Evolutionary conservation across 345 rosid genomes (phyloP), one percentile per base, ranked within the genome.

Genomic region (Citrus hindsii): DNA sequence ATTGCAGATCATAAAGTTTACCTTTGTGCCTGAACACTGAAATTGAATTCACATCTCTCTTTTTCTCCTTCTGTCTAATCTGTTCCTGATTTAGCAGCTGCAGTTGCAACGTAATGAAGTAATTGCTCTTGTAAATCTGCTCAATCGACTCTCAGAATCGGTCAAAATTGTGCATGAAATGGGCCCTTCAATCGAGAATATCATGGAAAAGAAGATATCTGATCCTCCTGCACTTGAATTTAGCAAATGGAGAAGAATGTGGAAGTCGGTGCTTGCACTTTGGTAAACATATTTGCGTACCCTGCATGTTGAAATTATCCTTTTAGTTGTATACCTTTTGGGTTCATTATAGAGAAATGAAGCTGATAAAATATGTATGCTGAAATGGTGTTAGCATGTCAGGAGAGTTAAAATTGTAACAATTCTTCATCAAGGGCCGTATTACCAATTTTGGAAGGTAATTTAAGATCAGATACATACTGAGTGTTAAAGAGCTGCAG

Each of bases 71-170:
- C 42, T 68, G 51, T 46, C 58, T 74, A 55, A 27, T 63, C 71
- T 65, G 51, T 13, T 46, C 51, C 51, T 46, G 18, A 9, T 46
- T 46, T 3, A 13, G 67, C 92, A 92, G 95, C 79, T 91, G 72
- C 88, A 90, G 80, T 78, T 93, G 86, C 97, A 93, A 82, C 68
- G 85, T 82, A 93, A 93, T 28, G 95, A 91, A 83, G 95, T 89
- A 81, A 93, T 91, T 75, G 97, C 97, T 24, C 68, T 90, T 82
- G 82, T 90, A 86, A 93, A 93, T 86, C 86, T 91, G 51, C 95
- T 91, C 56, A 86, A 90, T 68, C 85, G 93, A 21, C 84, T 90
- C 68, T 91, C 95, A 0, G 94, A 93, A 85, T 91, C 97, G 3
- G 88, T 93, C 60, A 90, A 82, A 42, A 79, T 87, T 73, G 90